Evolutionary conservation across 768 basidiomycete species (phyloP).

Genomic region (Pluteus cervinus): DNA sequence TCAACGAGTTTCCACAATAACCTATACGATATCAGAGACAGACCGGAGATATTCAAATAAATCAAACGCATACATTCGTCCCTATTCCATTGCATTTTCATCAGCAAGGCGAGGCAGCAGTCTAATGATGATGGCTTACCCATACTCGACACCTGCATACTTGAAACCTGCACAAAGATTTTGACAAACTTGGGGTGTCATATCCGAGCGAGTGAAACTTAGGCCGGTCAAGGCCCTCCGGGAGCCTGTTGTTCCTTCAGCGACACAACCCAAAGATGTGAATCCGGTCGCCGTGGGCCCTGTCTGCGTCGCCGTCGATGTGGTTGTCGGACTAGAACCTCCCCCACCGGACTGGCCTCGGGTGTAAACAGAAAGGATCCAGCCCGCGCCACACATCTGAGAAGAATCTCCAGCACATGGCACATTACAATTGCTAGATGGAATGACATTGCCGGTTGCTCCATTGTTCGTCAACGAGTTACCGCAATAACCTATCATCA

Average conservation of each 20-base stretch:
- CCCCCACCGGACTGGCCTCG: neutral
- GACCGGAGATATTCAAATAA: neutral
- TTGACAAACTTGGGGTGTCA: constrained; percentile 27
- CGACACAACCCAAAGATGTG: constrained; percentile 19
- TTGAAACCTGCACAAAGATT: constrained; percentile 21
- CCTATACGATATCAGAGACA: neutral
- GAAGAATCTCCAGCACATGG: constrained; percentile 13
- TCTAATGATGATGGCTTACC: constrained; percentile 11
- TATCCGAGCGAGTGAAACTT: constrained; percentile 17
- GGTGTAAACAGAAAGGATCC: constrained; percentile 14
- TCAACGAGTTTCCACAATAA: neutral
- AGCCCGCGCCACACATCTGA: constrained; percentile 10
- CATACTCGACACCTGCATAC: constrained; percentile 28
- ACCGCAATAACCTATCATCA: constrained; percentile 19
- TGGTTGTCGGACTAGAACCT: no score
- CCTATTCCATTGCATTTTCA: constrained; percentile 10
- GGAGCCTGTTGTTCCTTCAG: constrained; percentile 19
- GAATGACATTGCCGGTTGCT: constrained; percentile 19
- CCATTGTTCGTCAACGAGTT: constrained; percentile 24
- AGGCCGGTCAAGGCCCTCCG: constrained; percentile 21
- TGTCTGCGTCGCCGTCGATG: no score
- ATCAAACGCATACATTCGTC: neutral
- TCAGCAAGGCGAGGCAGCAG: constrained; percentile 4
- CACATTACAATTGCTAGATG: constrained; percentile 14
- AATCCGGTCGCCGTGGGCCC: no score